A percentile compares a stretch with the other conserved stretches of the same genome.
These are phyloP conservation scores for Pythium phragmiticola DNA, from an alignment of 352 stramenopile genomes.

Conservation along the genomic window DNA sequence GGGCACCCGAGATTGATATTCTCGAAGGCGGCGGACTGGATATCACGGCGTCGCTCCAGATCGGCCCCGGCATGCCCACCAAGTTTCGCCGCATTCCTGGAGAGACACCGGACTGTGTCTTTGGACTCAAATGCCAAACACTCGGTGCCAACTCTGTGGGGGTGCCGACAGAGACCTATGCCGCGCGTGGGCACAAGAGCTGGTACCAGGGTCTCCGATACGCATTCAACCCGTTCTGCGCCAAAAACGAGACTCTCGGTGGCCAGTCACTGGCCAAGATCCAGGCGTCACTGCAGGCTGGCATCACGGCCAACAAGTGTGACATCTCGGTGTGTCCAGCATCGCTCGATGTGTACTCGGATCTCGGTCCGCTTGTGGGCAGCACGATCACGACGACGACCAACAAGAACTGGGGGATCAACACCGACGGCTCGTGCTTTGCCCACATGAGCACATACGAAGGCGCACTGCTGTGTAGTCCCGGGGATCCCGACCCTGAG, in stretches of 20 bases:
- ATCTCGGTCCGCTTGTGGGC: slow-evolving; percentile 40
- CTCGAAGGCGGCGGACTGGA: slow-evolving; percentile 72
- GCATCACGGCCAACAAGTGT: slow-evolving; percentile 53
- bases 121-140: slow-evolving; percentile 20
- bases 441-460: slow-evolving; percentile 55
- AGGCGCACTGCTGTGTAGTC: slow-evolving; percentile 49
- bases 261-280: slow-evolving; percentile 31
- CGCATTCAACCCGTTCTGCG: slow-evolving; percentile 34
- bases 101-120: slow-evolving; percentile 18
- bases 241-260: slow-evolving; percentile 14
- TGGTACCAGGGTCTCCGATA: slow-evolving; percentile 45
- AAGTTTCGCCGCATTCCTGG: slow-evolving; percentile 34
- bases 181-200: slow-evolving; percentile 24
- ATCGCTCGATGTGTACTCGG: slow-evolving; percentile 42
- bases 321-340: slow-evolving; percentile 38
- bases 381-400: slow-evolving; percentile 9
- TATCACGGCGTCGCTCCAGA: slow-evolving; percentile 83
- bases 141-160: slow-evolving; percentile 25
- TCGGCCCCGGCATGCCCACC: slow-evolving; percentile 50
- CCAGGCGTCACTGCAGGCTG: slow-evolving; percentile 30
- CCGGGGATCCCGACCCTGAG: slow-evolving; percentile 34
- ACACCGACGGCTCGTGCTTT: slow-evolving; percentile 65
- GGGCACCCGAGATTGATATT: slow-evolving; percentile 93
- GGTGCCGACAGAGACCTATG: slow-evolving; percentile 29
- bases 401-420: slow-evolving; percentile 63